Evolutionary conservation across 495 filamentous ascomycete species (phyloP), one percentile per base, ranked within the genome.

Genomic region (Penicillium tannophilum): DNA sequence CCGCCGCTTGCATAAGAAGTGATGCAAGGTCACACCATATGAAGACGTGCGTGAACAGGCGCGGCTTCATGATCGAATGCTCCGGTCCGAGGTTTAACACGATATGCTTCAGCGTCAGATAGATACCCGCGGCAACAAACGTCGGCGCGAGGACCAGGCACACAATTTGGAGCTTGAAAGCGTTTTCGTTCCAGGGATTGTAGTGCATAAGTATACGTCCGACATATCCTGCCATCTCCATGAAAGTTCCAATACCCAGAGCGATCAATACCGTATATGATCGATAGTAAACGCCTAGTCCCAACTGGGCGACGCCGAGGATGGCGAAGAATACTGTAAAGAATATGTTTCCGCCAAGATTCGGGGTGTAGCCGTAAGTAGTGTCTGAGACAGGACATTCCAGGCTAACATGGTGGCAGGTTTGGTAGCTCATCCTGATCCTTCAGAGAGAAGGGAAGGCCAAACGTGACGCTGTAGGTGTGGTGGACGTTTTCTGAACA

Each of bases 351-450:
- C 80, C 84, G 46, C 81, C 85, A 7, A 84, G 72, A 61, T 79
- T 85, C 3, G 88, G 88, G 54, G 82, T 82, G 72, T 90, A 90
- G 31, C 87, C 88, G 61, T 89, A 82, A 17, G 85, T 88, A 4
- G 86, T 87, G 2, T 75, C 76, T 42, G 79, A 57, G 47, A 89
- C 84, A 1, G 84, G 83, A 60, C 88, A 91, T 4, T 54, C 20
- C 0, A 72, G 62, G 33, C 72, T 63, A 36, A 89, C 79, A 35
- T 79, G 61, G 12, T 63, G 68, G 70, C 87, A 88, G 23, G 65
- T 66, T 4, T 43, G 28, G 60, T 69, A 70, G 49, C 70, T 67
- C 46, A 49, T 49, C 30, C 4, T 17, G 43, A 24, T 45, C 19
- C 2, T 4, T 24, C 3, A 24, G 36, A 41, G 12, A n/a, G 9